phyloP scores from a whole-genome alignment of 192 early-diverging fungal genomes.

The Linnemannia hyalina region DNA sequence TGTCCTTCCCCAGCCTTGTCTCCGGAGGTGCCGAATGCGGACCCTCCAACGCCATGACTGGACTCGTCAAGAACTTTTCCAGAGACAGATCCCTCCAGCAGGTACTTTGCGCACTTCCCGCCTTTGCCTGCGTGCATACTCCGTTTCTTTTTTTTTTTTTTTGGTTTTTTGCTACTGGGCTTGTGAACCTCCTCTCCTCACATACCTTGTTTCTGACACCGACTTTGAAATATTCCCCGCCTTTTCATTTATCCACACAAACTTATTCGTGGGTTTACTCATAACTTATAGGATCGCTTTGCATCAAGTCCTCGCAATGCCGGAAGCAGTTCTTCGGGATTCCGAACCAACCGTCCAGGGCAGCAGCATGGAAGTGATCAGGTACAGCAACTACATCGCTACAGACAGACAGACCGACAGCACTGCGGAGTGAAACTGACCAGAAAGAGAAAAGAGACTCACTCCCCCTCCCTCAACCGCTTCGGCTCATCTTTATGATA shows the following conservation, averaged over 20 bases:
- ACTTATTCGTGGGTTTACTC: conserved; percentile 8
- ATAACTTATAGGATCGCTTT: conserved; percentile 43
- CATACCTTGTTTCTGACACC: conserved; percentile 3
- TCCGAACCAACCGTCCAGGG: conserved; percentile 44
- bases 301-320: conserved; percentile 26
- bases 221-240: conserved; percentile 34
- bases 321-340: conserved; percentile 45
- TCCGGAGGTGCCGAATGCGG: conserved; percentile 79
- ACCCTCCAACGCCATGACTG: conserved; percentile 80
- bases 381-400: conserved; percentile 9
- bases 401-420: background rate
- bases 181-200: background rate
- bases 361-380: conserved; percentile 52
- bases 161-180: background rate
- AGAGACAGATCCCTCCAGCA: conserved; percentile 85
- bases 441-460: conserved; percentile 6
- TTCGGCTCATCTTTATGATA: background rate
- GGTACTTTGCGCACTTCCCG: conserved; percentile 55
- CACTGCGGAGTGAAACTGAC: background rate
- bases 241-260: conserved; percentile 26
- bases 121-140: background rate
- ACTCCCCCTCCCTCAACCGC: background rate
- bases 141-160: background rate
- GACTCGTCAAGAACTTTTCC: conserved; percentile 85
- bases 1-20: conserved; percentile 72